Conservation (phyloP, 352 stramenopile species). For the Globisporangium nodosum region DNA sequence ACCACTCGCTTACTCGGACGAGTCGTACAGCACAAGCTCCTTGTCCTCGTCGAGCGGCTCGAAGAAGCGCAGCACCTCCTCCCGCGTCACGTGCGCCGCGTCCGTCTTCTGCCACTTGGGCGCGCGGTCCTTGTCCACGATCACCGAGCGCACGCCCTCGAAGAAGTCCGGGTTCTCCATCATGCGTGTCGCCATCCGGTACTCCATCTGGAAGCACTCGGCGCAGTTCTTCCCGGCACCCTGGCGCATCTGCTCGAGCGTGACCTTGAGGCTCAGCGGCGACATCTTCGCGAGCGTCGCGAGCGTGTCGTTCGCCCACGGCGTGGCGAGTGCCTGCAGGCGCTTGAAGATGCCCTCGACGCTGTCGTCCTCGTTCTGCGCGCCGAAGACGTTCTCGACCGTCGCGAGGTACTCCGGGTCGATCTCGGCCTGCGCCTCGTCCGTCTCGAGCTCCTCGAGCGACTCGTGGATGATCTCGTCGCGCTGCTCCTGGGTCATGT, state of each 20-base stretch:
- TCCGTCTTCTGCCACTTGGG: constrained; percentile 87
- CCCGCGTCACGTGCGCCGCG: constrained; percentile 47
- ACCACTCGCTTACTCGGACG: constrained; percentile 17
- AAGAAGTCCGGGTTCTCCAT: constrained; percentile 93
- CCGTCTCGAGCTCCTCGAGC: constrained; percentile 72
- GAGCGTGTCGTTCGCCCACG: constrained; percentile 80
- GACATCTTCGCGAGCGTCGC: constrained; percentile 87
- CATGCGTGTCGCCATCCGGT: constrained; percentile 78
- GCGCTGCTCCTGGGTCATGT: constrained; percentile 75
- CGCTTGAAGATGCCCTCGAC: constrained; percentile 69
- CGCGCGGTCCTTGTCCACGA: constrained; percentile 95
- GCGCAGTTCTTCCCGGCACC: constrained; percentile 75
- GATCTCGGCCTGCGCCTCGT: constrained; percentile 81
- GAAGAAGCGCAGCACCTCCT: constrained; percentile 83
- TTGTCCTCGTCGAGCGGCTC: constrained; percentile 64
- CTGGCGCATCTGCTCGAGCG: constrained; percentile 91
- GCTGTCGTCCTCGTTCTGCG: constrained; percentile 65
- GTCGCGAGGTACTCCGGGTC: constrained; percentile 68
- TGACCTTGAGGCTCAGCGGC: constrained; percentile 93
- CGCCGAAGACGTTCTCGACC: constrained; percentile 75
- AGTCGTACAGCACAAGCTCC: constrained; percentile 68
- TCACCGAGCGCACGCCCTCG: constrained; percentile 93
- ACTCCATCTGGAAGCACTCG: constrained; percentile 96
- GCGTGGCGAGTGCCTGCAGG: constrained; percentile 43
- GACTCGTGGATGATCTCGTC: constrained; percentile 84